phyloP scores from a whole-genome alignment of 192 early-diverging fungal species.

The Dimargaris cristalligena region DNA sequence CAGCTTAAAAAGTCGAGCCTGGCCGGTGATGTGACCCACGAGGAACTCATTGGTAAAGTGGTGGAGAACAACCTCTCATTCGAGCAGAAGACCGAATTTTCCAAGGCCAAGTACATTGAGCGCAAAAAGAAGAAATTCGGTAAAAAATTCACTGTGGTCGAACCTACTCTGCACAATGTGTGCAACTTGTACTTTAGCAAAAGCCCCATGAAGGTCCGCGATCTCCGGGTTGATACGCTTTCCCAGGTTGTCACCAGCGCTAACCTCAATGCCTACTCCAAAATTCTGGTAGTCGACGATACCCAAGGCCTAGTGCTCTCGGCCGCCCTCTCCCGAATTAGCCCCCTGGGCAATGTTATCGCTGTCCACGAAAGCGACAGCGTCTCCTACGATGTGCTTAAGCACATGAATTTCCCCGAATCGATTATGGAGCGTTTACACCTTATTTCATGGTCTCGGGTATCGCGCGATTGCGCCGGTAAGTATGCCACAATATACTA shows the following conservation, averaged over 20 bases:
- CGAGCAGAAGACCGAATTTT: constrained; percentile 84
- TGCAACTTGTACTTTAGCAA: constrained; percentile 61
- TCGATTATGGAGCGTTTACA: constrained; percentile 32
- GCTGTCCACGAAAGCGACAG: constrained; percentile 58
- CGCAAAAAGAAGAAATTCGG: constrained; percentile 77
- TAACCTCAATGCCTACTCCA: constrained; percentile 57
- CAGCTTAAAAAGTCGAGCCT: constrained; percentile 53
- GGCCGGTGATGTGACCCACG: constrained; percentile 43
- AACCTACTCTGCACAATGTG: constrained; percentile 56
- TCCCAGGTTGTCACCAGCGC: constrained; percentile 71
- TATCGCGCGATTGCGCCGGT: constrained; percentile 43
- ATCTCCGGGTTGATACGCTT: constrained; percentile 70
- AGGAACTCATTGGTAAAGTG: constrained; percentile 63
- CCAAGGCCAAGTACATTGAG: constrained; percentile 87
- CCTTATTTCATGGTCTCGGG: constrained; percentile 51
- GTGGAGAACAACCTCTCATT: constrained; percentile 71
- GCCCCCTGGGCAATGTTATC: constrained; percentile 41
- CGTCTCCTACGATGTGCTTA: constrained; percentile 50
- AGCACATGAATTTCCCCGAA: constrained; percentile 59
- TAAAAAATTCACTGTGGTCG: constrained; percentile 60
- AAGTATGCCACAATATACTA: too few relatives aligned
- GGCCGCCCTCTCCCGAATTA: constrained; percentile 69
- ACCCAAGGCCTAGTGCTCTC: constrained; percentile 68
- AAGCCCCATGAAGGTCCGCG: constrained; percentile 64
- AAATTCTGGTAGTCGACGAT: constrained; percentile 76